Base-by-base conservation (phyloP, 345 rosid genomes). In the Eutrema japonicum region DNA sequence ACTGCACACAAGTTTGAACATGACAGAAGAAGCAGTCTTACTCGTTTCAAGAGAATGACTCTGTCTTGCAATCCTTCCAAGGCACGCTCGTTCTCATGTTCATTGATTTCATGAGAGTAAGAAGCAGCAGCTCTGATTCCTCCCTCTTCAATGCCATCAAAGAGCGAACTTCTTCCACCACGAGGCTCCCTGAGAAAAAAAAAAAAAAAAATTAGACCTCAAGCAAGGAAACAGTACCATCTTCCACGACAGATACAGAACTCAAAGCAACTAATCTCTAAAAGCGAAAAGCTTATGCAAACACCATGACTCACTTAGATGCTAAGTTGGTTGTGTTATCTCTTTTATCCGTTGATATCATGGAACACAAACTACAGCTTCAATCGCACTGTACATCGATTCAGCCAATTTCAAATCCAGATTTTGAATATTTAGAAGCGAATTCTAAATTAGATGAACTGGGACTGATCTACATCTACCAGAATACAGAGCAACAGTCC, bases 121-220 rank as follows among this genome's bases (percentile, higher is more conserved):
- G 91, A 84, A 77, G 98, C 76, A 5, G 90, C 77, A 37, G 93
- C 93, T 83, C 96, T 86, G 71, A 94, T 89, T 78, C 98, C 97
- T 77, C 98, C 97, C 78, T 91, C 98, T 80, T 89, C 98, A 7
- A 91, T 85, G 58, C 96, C 96, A 80, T 94, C 96, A 81, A 91
- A 94, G 41, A 91, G 93, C 38, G 90, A 80, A 59, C 83, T 80
- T 83, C 88, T 89, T 64, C 74, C 83, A 71, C 80, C 86, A 41
- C 90, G 95, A 48, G 75, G 64, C 67, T 94, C 98, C 91, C 97
- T 91, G 82, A 42, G 73, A 2, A 35, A 66, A 2, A 12, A 58
- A 22, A 36, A 2, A 7, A 30, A 55, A 54, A 53, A 59, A 32
- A 0, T 45, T 3, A 33, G 10, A 59, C 8, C 18, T 60, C 68